Percentiles rank a stretch among this genome's conserved stretches.
Conservation (phyloP, 192 early-diverging fungal species). For the Chytriomyces sp. region DNA sequence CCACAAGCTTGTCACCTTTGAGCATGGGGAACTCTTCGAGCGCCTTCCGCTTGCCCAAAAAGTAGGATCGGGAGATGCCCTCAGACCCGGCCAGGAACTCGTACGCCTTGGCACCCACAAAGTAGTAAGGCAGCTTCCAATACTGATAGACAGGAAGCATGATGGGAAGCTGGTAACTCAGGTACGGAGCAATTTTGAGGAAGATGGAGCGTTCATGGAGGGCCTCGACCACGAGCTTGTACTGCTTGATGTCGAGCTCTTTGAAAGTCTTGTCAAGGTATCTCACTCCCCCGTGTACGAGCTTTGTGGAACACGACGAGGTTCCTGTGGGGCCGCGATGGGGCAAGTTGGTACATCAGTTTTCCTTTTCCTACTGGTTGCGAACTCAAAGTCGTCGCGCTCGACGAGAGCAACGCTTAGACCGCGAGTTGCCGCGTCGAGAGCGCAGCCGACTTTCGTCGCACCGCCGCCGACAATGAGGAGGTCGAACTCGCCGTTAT, state of each 20-base stretch:
- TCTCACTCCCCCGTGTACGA: slow-evolving; percentile 96
- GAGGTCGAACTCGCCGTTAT: slow-evolving; percentile 68
- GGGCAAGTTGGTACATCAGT: background rate
- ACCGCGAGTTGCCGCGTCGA: slow-evolving; percentile 93
- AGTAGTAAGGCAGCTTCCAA: slow-evolving; percentile 98
- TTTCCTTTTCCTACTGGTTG: slow-evolving; percentile 34
- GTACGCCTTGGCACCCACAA: slow-evolving; percentile 91
- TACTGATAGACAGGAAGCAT: slow-evolving; percentile 93
- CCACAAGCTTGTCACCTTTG: slow-evolving; percentile 81
- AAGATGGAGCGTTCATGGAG: slow-evolving; percentile 94
- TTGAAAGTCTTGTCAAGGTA: slow-evolving; percentile 96
- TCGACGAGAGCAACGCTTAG: slow-evolving; percentile 93
- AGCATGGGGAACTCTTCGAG: slow-evolving; percentile 97
- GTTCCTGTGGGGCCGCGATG: slow-evolving; percentile 61
- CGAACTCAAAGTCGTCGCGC: slow-evolving; percentile 90
- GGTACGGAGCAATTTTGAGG: slow-evolving; percentile 93
- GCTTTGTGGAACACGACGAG: slow-evolving; percentile 88
- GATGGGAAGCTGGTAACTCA: slow-evolving; percentile 90
- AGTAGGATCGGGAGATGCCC: slow-evolving; percentile 79
- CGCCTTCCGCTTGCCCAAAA: slow-evolving; percentile 80
- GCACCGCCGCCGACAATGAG: slow-evolving; percentile 94
- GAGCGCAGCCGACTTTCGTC: slow-evolving; percentile 87
- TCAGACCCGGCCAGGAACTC: slow-evolving; percentile 86
- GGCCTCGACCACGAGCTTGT: slow-evolving; percentile 92
- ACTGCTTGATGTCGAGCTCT: slow-evolving; percentile 95